phyloP scores from a whole-genome alignment of 495 filamentous ascomycete species.

The Penicillium bovifimosum region DNA sequence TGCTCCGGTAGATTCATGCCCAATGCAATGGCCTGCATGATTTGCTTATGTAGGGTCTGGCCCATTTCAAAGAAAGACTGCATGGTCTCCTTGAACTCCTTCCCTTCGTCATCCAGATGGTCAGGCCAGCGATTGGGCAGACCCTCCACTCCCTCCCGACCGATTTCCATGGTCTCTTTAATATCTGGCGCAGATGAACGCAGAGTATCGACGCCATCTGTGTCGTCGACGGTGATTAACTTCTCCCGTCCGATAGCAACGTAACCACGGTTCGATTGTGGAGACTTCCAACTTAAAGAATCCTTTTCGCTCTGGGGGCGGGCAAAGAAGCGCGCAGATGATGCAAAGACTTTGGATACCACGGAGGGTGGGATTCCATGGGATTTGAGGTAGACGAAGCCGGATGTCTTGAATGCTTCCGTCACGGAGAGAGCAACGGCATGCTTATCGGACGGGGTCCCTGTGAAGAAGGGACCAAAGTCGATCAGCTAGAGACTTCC shows the following conservation, averaged over 20 bases:
- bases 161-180: constrained; percentile 83
- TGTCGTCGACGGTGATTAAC: constrained; percentile 53
- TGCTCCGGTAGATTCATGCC: constrained; percentile 67
- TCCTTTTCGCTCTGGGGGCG: constrained; percentile 68
- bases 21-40: constrained; percentile 86
- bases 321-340: constrained; percentile 72
- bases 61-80: constrained; percentile 64
- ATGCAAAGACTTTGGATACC: constrained; percentile 58
- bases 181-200: constrained; percentile 62
- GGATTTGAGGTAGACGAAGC: constrained; percentile 86
- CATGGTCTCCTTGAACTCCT: constrained; percentile 68
- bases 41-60: constrained; percentile 65
- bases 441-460: constrained; percentile 54
- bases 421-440: constrained; percentile 66
- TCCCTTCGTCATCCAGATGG: constrained; percentile 54
- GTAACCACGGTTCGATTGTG: constrained; percentile 76
- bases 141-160: constrained; percentile 61
- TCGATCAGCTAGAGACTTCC: constrained; percentile 64
- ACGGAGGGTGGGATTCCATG: constrained; percentile 60
- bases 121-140: constrained; percentile 79
- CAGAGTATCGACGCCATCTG: constrained; percentile 52
- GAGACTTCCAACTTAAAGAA: constrained; percentile 60
- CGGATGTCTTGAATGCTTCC: constrained; percentile 74
- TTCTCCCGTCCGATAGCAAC: constrained; percentile 72
- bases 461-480: constrained; percentile 69